phyloP scores from a whole-genome alignment of 106 monocot species.

The Dendrobium chrysotoxum region DNA sequence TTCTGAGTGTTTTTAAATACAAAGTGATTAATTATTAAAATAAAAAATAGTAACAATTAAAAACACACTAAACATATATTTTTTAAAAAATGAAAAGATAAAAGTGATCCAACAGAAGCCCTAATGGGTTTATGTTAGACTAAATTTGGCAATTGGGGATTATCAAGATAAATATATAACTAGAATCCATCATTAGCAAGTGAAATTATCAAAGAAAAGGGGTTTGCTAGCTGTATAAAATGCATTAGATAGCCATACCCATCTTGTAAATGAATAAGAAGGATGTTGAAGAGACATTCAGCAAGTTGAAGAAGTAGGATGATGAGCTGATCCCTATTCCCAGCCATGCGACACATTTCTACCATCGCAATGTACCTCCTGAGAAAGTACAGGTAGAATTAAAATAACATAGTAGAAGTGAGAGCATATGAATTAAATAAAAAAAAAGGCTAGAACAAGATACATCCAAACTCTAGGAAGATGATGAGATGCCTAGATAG shows the following conservation, averaged over 20 bases:
- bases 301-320: constrained; percentile 67
- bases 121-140: too few relatives aligned
- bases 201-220: background rate
- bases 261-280: constrained; percentile 82
- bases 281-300: constrained; percentile 61
- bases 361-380: constrained; percentile 95
- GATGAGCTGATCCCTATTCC: constrained; percentile 62
- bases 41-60: too few relatives aligned
- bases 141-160: background rate
- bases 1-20: too few relatives aligned
- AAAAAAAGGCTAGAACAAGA: too few relatives aligned
- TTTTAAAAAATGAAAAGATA: too few relatives aligned
- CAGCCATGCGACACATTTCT: constrained; percentile 78
- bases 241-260: constrained; percentile 35
- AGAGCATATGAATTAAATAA: too few relatives aligned
- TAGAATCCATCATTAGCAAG: background rate
- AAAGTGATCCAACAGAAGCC: too few relatives aligned
- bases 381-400: constrained; percentile 7
- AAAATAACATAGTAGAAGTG: background rate
- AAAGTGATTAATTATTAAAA: too few relatives aligned
- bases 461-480: too few relatives aligned
- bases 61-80: too few relatives aligned
- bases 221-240: background rate
- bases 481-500: too few relatives aligned
- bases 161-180: background rate